These are phyloP conservation scores for Pseudocercospora fijiensis DNA, from an alignment of 2,329 filamentous ascomycete species.

Conservation along the genomic window DNA sequence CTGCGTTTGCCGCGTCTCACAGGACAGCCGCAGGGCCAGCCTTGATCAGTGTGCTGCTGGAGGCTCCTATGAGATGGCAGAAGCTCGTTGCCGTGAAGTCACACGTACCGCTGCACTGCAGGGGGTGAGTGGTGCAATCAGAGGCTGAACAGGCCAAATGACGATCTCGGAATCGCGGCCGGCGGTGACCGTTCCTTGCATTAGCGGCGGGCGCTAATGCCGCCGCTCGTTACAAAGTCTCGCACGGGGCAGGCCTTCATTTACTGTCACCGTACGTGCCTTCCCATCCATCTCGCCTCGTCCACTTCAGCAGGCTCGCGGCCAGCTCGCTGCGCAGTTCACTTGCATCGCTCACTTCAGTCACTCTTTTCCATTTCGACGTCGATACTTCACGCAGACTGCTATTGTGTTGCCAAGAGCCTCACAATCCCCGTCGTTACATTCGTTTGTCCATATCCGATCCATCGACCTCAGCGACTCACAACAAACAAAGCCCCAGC, in stretches of 20 bases:
- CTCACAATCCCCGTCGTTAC: constrained; percentile 25
- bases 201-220: background rate
- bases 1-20: background rate
- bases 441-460: constrained; percentile 21
- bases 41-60: background rate
- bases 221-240: background rate
- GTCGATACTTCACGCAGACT: constrained; percentile 18
- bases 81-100: background rate
- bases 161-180: background rate
- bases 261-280: background rate
- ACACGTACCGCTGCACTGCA: background rate
- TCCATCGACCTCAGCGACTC: background rate
- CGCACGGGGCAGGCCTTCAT: background rate
- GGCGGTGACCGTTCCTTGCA: background rate
- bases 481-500: constrained; percentile 12
- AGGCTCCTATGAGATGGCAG: background rate
- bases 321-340: background rate
- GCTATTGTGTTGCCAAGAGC: constrained; percentile 25
- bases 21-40: background rate
- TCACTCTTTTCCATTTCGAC: constrained; percentile 22
- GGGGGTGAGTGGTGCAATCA: constrained; percentile 1
- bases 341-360: constrained; percentile 11
- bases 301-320: background rate
- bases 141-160: background rate
- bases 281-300: too few species aligned